A percentile compares a stretch with the other conserved stretches of the same genome.
Conservation (phyloP, 176 grass and related monocot genomes). For the Oryza glumipatula region DNA sequence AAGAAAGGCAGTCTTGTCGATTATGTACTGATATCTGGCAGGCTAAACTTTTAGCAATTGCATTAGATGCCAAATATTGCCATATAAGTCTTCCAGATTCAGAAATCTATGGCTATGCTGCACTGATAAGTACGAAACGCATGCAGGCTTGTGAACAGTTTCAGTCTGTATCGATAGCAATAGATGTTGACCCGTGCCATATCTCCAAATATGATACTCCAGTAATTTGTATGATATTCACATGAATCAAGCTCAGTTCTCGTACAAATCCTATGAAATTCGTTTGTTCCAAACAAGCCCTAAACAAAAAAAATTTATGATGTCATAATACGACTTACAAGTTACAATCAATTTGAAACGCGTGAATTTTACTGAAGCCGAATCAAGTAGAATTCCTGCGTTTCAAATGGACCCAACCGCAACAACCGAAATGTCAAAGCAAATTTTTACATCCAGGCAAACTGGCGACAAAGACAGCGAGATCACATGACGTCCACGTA, state of each 20-base stretch:
- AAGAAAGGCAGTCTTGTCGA: neutral
- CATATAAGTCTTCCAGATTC: neutral
- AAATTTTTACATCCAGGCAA: neutral
- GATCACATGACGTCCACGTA: slow-evolving; percentile 47
- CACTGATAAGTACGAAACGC: neutral
- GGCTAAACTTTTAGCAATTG: neutral
- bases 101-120: neutral
- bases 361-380: too few species aligned
- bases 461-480: neutral
- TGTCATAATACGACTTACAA: too few species aligned
- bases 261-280: too few species aligned
- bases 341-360: too few species aligned
- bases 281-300: too few species aligned
- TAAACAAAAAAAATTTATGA: too few species aligned
- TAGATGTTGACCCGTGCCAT: neutral
- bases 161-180: neutral
- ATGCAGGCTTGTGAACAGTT: neutral
- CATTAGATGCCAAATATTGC: neutral
- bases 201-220: too few species aligned
- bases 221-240: too few species aligned
- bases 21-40: neutral
- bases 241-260: too few species aligned
- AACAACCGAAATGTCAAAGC: too few species aligned
- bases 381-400: too few species aligned
- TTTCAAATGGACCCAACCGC: too few species aligned